These are phyloP conservation scores for Thermothielavioides terrestris DNA, from an alignment of 495 filamentous ascomycete genomes.

Conservation along the genomic window DNA sequence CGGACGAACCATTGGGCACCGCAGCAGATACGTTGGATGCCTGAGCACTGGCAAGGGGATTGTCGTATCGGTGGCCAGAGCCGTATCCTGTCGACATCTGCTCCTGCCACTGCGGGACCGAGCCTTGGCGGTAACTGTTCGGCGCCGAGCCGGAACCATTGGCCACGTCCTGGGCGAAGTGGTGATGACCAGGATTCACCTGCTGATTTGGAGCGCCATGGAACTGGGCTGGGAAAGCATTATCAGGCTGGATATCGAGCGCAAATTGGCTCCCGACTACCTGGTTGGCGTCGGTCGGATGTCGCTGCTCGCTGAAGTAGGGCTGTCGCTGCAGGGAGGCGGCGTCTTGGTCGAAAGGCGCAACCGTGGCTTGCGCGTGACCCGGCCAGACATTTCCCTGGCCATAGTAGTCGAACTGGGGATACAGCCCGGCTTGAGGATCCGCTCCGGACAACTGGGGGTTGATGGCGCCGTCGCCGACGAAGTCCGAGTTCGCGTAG, in stretches of 20 bases:
- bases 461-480: constrained; percentile 6
- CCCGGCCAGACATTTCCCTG: constrained; percentile 16
- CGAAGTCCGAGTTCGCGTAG: constrained; percentile 19
- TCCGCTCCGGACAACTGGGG: constrained; percentile 18
- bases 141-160: neutral
- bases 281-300: constrained; percentile 8
- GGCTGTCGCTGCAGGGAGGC: constrained; percentile 7
- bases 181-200: constrained; percentile 5
- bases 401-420: constrained; percentile 12
- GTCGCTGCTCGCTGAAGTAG: constrained; percentile 14
- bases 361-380: constrained; percentile 3
- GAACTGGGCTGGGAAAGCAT: constrained; percentile 12
- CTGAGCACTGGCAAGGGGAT: constrained; percentile 17
- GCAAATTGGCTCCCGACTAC: constrained; percentile 17
- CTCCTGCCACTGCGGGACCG: constrained; percentile 19
- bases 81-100: constrained; percentile 12
- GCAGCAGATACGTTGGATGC: constrained; percentile 8
- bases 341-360: constrained; percentile 16
- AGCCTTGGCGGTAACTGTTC: constrained; percentile 13
- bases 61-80: constrained; percentile 16
- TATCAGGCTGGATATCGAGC: constrained; percentile 8
- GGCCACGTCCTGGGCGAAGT: constrained; percentile 8
- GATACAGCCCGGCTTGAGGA: constrained; percentile 12
- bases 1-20: constrained; percentile 9
- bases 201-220: constrained; percentile 12